Percentiles rank a stretch among this genome's conserved stretches.
Conservation (phyloP, 2,329 filamentous ascomycete species). For the Fusarium chaquense region DNA sequence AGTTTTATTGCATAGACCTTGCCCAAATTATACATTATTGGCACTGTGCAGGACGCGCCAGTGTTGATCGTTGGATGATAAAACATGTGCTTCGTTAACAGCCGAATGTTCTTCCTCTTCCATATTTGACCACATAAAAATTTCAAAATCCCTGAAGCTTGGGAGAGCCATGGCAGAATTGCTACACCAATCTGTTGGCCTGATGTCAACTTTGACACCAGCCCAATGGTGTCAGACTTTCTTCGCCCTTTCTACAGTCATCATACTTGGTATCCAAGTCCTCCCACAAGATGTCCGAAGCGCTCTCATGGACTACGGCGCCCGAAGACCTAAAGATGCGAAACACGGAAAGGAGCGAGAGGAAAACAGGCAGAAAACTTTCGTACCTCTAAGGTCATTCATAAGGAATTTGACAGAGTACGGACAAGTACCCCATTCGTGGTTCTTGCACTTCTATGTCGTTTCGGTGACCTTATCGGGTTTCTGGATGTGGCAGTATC, state of each 20-base stretch:
- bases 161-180: conserved; percentile 11
- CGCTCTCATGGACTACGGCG: conserved; percentile 64
- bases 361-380: conserved; percentile 5
- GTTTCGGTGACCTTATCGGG: conserved; percentile 75
- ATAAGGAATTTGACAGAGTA: conserved; percentile 49
- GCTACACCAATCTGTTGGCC: conserved; percentile 5
- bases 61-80: not conserved
- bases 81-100: conserved; percentile 19
- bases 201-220: conserved; percentile 39
- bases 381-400: conserved; percentile 41
- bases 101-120: not conserved
- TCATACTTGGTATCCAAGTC: conserved; percentile 57
- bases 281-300: conserved; percentile 60
- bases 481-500: conserved; percentile 79
- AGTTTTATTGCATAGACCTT: no score
- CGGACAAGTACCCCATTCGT: conserved; percentile 82
- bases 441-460: conserved; percentile 91
- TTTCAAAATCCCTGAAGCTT: not conserved
- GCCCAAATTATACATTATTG: not conserved
- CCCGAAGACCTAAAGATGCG: conserved; percentile 53
- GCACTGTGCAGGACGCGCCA: conserved; percentile 18
- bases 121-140: not conserved
- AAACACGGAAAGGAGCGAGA: conserved; percentile 32
- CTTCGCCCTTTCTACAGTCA: conserved; percentile 58
- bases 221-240: conserved; percentile 59